Percentiles rank a stretch among this genome's conserved stretches.
Evolutionary conservation across 2,329 filamentous ascomycete genomes (phyloP).

Genomic region (Dryadomyces quercus-mongolicae): DNA sequence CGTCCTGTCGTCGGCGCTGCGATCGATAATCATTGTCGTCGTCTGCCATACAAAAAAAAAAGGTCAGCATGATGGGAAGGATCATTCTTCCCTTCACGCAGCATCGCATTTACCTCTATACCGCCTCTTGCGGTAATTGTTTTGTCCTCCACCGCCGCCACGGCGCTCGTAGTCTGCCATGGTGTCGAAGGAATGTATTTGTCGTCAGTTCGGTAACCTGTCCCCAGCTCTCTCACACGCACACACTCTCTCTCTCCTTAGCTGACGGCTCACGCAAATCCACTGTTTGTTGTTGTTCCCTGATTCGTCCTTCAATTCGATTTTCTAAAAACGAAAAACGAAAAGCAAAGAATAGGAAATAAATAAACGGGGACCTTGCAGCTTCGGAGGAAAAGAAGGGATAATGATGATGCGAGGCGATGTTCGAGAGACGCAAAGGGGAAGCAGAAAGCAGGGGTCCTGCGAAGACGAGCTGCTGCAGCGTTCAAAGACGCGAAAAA

Average conservation of each 20-base stretch:
- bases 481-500: conserved; percentile 3
- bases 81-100: background rate
- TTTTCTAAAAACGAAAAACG: background rate
- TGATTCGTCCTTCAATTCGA: background rate
- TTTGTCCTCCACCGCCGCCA: conserved; percentile 26
- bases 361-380: too few species aligned
- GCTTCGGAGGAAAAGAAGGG: background rate
- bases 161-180: conserved; percentile 47
- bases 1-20: conserved; percentile 61
- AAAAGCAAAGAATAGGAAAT: background rate
- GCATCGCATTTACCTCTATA: conserved; percentile 52
- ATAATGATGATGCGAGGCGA: background rate
- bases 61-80: too few species aligned
- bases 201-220: background rate
- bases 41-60: conserved; percentile 14
- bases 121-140: conserved; percentile 54
- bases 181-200: conserved; percentile 2
- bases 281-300: background rate
- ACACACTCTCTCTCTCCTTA: background rate
- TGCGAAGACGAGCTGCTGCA: background rate
- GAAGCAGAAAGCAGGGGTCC: background rate
- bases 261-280: background rate
- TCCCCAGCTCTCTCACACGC: background rate
- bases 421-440: background rate
- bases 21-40: conserved; percentile 70